Evolutionary conservation across 768 basidiomycete species (phyloP), one percentile per base, ranked within the genome.

Genomic region (Tylopilus plumbeoviolaceoides): DNA sequence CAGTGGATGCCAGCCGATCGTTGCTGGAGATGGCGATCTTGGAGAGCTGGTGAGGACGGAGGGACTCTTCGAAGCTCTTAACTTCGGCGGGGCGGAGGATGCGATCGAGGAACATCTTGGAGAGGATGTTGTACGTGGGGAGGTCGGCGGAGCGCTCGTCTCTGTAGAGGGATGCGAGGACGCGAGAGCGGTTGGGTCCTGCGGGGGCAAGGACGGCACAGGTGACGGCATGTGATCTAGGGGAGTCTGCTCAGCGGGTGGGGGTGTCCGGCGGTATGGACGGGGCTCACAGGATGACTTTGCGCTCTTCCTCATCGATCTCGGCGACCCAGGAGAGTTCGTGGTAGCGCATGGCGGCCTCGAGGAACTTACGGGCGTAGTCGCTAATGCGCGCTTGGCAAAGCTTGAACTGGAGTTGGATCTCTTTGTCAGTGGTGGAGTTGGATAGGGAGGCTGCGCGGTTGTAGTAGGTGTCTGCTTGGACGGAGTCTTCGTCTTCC

Each of bases 41-140:
- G n/a, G 97, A 97, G 25, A 97, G 80, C 68, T 99, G 97, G 72
- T 99, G 97, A 15, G 88, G 82, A 60, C 89, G 88, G 48, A 99
- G 81, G 3, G 84, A 87, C 41, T 77, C 78, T 68, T 95, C 91
- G 66, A 99, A 99, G 44, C 86, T 85, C 65, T 89, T 85, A 50
- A 98, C 81, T 72, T 99, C 95, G 42, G 81, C 76, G 1, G 93
- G 79, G 41, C 94, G 88, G 46, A 99, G 81, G 66, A 99, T 98
- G 59, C 93, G 94, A 66, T 98, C 97, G 57, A 98, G 85, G 72
- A 97, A 94, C 95, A 98, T 98, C 68, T 98, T 98, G 35, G 89
- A 85, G 23, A 99, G 83, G 67, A 99, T 94, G 64, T 90, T 89
- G 74, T 85, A 87, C 12, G 88, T 85, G 7, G 86, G 80, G 4